These are phyloP conservation scores for Pichia kudriavzevii DNA, from an alignment of 1,139 yeast genomes.

Conservation along the genomic window DNA sequence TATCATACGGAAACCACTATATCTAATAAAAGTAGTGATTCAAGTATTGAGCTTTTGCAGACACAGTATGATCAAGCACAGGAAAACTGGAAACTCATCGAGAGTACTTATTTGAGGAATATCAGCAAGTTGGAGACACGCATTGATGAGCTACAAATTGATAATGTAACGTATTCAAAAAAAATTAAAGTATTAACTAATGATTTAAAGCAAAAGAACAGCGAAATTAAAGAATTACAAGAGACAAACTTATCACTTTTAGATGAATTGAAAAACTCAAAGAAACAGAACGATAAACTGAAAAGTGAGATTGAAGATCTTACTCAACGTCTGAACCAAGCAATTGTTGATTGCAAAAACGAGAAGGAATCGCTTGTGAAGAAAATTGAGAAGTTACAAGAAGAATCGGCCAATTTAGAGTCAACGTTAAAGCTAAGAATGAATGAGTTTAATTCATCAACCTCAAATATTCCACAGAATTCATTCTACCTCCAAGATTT, in stretches of 20 bases:
- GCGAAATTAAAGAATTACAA: slow-evolving; percentile 20
- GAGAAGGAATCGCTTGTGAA: slow-evolving; percentile 21
- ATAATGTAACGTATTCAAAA: slow-evolving; percentile 24
- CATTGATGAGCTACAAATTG: slow-evolving; percentile 24
- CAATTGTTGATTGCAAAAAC: slow-evolving; percentile 18
- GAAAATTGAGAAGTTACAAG: slow-evolving; percentile 23
- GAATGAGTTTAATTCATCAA: slow-evolving; percentile 9
- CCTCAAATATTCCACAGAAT: slow-evolving; percentile 4
- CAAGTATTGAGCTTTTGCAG: slow-evolving; percentile 42
- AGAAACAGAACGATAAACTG: slow-evolving; percentile 1
- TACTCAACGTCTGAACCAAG: slow-evolving; percentile 2
- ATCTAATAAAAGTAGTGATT: slow-evolving; percentile 2
- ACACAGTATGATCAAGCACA: slow-evolving; percentile 56
- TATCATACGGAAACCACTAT: slow-evolving; percentile 22
- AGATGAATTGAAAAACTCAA: slow-evolving; percentile 8
- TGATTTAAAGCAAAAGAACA: slow-evolving; percentile 23
- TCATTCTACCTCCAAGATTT: slow-evolving; percentile 27
- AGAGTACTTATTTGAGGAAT: slow-evolving; percentile 26
- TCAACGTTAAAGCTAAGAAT: slow-evolving; percentile 13
- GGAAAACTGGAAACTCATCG: slow-evolving; percentile 29
- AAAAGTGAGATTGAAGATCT: slow-evolving; percentile 7
- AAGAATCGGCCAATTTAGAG: slow-evolving; percentile 22
- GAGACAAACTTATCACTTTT: slow-evolving; percentile 18
- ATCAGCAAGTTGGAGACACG: slow-evolving; percentile 28
- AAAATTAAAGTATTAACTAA: slow-evolving; percentile 25